Percentiles rank a stretch among this genome's conserved stretches.
Evolutionary conservation across 169 alveolate species (phyloP).

Genomic region (Cytauxzoon felis): DNA sequence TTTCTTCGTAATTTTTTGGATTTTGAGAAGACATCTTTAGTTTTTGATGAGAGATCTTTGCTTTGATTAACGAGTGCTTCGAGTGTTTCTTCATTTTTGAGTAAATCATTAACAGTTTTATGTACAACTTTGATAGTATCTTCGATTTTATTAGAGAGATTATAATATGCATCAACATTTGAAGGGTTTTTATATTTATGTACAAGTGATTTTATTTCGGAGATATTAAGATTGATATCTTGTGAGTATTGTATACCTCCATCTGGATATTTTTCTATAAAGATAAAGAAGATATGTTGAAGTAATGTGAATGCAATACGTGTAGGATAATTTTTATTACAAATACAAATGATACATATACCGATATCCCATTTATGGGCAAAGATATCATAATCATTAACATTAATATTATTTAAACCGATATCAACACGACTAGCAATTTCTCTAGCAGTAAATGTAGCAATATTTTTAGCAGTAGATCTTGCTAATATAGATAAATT

Average conservation of each 20-base stretch:
- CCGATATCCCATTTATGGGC: constrained; percentile 57
- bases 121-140: constrained; percentile 39
- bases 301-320: constrained; percentile 52
- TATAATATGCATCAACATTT: constrained; percentile 45
- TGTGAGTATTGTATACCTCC: constrained; percentile 25
- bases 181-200: constrained; percentile 39
- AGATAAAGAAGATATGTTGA: constrained; percentile 47
- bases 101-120: constrained; percentile 53
- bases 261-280: constrained; percentile 23
- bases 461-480: constrained; percentile 35
- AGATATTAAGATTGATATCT: constrained; percentile 37
- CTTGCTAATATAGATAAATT: constrained; percentile 38
- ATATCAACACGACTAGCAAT: constrained; percentile 23
- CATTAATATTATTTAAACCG: constrained; percentile 34
- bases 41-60: constrained; percentile 52
- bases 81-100: constrained; percentile 53
- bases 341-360: constrained; percentile 42
- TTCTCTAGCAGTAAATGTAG: constrained; percentile 49
- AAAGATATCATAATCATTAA: constrained; percentile 34
- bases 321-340: constrained; percentile 40
- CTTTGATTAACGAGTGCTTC: constrained; percentile 61
- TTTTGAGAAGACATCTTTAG: constrained; percentile 49
- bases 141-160: constrained; percentile 37
- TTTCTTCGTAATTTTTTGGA: constrained; percentile 46
- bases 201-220: constrained; percentile 35